Base-by-base conservation (phyloP, 768 basidiomycete species). In the Tylopilus balloui region DNA sequence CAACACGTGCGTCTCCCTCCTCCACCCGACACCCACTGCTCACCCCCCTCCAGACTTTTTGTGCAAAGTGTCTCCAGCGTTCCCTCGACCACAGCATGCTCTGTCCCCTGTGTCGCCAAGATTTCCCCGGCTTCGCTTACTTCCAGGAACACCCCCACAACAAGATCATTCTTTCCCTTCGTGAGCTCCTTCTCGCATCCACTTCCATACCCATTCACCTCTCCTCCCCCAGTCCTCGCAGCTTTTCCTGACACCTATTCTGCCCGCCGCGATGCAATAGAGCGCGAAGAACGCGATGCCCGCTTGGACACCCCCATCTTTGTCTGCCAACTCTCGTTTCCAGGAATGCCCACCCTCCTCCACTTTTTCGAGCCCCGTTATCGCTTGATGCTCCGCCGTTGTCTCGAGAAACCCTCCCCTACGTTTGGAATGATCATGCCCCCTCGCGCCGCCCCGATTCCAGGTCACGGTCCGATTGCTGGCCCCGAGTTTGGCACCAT, bases 351-450 rank as follows among this genome's bases (percentile, higher is more conserved):
- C 34, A 93, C 87, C 40, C 75, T 86, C 47, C 73, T 98, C 14
- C 93, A 96, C 67, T 84, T 98, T 61, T 97, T 91, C 64, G 95
- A 98, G 66, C 95, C 95, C 0, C 78, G 89, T 59, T 94, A 97
- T 66, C 86, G 95, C 7, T 77, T 98, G 43, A 97, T 98, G 95
- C 84, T 98, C 46, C 87, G 95, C 20, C 83, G 95, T n/a, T 92
- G 88, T 64, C 83, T 97, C 49, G 85, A 91, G 59, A 81, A 78
- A 14, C 73, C 79, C 5, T 72, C 71, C 36, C 89, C 89, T n/a
- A 74, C 76, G 20, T 96, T 98, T 67, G 95, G 95, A 31, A 97
- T 97, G 90, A 79, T 96, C 60, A 84, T 95, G 72, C 84, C 88
- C 13, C 74, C 78, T 19, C 63, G 71, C 20, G 68, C 73, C 1